phyloP scores from a whole-genome alignment of 169 alveolate species.

The Plasmodium knowlesi region DNA sequence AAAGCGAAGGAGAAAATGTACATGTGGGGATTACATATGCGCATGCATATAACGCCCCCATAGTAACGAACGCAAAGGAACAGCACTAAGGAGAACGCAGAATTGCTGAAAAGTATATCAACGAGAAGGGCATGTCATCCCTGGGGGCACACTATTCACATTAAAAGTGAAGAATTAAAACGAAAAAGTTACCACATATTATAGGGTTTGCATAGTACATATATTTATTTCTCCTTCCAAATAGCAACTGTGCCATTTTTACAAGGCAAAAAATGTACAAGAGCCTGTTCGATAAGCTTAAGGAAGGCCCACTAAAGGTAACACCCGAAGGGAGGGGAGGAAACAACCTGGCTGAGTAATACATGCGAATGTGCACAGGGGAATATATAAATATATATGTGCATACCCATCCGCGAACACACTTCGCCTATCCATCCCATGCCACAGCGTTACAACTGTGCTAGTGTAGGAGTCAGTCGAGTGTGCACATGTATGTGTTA shows the following conservation, averaged over 20 bases:
- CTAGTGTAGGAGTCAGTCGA: not conserved
- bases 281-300: constrained; percentile 53
- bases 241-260: not conserved
- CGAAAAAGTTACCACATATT: not conserved
- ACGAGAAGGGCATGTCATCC: not conserved
- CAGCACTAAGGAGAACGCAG: not conserved
- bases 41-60: not conserved
- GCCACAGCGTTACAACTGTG: not conserved
- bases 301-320: constrained; percentile 74
- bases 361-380: not conserved
- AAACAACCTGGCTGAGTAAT: not conserved
- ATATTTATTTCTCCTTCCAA: not conserved
- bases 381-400: not conserved
- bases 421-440: not conserved
- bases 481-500: not conserved
- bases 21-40: not conserved
- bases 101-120: not conserved
- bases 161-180: not conserved
- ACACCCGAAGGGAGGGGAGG: not conserved
- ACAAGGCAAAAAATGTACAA: constrained; percentile 7
- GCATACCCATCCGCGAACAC: not conserved
- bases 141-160: not conserved
- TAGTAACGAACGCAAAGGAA: not conserved
- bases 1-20: not conserved
- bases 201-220: not conserved